Evolutionary conservation across 148 eudicot species (phyloP), one percentile per base, ranked within the genome.

Genomic region (Rhododendron ovatum): DNA sequence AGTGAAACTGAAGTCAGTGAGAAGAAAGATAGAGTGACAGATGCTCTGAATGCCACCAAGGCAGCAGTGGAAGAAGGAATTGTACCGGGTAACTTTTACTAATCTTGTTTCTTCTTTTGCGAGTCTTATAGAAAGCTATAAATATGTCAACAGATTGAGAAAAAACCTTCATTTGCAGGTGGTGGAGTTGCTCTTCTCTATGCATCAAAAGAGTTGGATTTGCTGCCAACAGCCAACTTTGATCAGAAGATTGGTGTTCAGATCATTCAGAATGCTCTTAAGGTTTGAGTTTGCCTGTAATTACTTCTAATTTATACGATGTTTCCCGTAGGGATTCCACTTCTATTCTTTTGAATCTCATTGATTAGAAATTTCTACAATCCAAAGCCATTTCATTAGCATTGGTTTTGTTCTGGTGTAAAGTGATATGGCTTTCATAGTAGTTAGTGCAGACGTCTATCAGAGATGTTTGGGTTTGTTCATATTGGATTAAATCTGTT

Each of bases 21-120:
- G 90, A 98, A 98, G 93, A 98, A 95, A 87, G 99, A 95, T 90
- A 93, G 99, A 86, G 98, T 98, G 43, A 95, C 96, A 3, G 99
- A 98, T 89, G 99, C 99, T 83, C 82, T 98, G 10, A 95, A 98
- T 89, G 98, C 99, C 87, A 98, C 98, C 67, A 94, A 95, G 89
- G 99, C 99, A 12, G 98, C 99, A 33, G 99, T 98, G 43, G 96
- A 94, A 73, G 99, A 98, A 92, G 99, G 99, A 53, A 95, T 98
- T 85, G 96, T 98, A 11, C 95, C 99, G 8, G 96, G 96, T 93
- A 87, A 69, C 53, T 83, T 80, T 41, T n/a, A 85, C 2, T 22
- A 13, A 5, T 10, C n/a, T 15, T 35, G 33, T 35, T 37, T 45
- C 4, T 48, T 33, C 39, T 5, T 48, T 41, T 37, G 78, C 14